These are phyloP conservation scores for Fusarium goolgardi DNA, from an alignment of 2,329 filamentous ascomycete genomes.

Conservation along the genomic window DNA sequence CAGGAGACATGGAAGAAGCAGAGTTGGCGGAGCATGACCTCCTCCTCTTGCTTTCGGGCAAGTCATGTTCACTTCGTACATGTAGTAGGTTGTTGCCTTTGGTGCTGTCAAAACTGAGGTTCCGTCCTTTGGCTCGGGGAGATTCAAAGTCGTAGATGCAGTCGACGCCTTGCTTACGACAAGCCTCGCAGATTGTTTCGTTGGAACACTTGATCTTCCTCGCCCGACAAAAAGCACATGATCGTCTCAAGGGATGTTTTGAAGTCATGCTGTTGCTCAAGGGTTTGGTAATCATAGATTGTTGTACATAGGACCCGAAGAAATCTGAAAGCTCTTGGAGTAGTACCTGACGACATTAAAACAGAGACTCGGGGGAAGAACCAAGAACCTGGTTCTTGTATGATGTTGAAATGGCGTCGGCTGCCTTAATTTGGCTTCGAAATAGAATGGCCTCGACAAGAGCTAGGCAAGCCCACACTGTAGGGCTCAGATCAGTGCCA, in stretches of 20 bases:
- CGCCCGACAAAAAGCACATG: slow-evolving; percentile 54
- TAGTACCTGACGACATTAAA: slow-evolving; percentile 1
- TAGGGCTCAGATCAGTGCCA: slow-evolving; percentile 27
- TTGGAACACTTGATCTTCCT: slow-evolving; percentile 56
- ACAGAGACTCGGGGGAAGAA: slow-evolving; percentile 11
- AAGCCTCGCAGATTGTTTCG: slow-evolving; percentile 54
- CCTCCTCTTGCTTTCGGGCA: slow-evolving; percentile 39
- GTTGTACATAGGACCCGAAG: slow-evolving; percentile 5
- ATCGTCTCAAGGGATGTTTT: slow-evolving; percentile 51
- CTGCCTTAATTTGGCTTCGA: slow-evolving; percentile 30
- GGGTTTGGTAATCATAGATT: slow-evolving; percentile 17
- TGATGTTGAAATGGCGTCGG: slow-evolving; percentile 28
- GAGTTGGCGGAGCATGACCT: slow-evolving; percentile 46
- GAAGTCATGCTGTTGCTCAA: slow-evolving; percentile 44
- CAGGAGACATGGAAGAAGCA: slow-evolving; percentile 41
- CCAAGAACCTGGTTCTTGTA: slow-evolving; percentile 26
- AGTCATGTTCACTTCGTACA: slow-evolving; percentile 24
- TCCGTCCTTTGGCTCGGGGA: slow-evolving; percentile 47
- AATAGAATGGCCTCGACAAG: slow-evolving; percentile 34
- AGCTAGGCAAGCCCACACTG: slow-evolving; percentile 38
- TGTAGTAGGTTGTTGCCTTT: slow-evolving; percentile 31
- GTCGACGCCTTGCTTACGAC: slow-evolving; percentile 52
- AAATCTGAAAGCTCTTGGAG: slow-evolving; percentile 2
- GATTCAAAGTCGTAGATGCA: slow-evolving; percentile 55
- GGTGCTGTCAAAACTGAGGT: slow-evolving; percentile 45